These are phyloP conservation scores for Diaporthe sp. DNA, from an alignment of 2,329 filamentous ascomycete species.

Conservation along the genomic window DNA sequence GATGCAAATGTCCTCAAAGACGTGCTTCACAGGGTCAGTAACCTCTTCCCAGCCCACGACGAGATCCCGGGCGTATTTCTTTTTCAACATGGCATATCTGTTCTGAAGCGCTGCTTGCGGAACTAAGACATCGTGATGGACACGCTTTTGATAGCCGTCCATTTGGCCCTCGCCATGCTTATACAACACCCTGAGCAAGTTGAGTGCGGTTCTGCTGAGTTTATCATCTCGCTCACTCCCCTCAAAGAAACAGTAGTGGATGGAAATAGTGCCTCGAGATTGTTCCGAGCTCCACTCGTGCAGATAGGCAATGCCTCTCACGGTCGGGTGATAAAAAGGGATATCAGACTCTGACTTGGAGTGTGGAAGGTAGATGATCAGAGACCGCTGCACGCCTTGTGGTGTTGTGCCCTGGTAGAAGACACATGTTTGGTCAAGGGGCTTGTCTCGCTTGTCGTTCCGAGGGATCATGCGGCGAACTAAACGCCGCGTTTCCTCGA, in stretches of 20 bases:
- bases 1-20: conserved; percentile 94
- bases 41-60: conserved; percentile 85
- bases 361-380: conserved; percentile 87
- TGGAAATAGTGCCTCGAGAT: conserved; percentile 64
- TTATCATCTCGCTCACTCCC: conserved; percentile 54
- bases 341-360: conserved; percentile 70
- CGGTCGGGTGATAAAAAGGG: conserved; percentile 89
- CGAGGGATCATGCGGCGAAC: conserved; percentile 85
- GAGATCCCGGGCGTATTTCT: conserved; percentile 78
- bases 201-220: conserved; percentile 75
- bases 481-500: conserved; percentile 71
- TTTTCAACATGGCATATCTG: conserved; percentile 84
- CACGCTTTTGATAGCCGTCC: conserved; percentile 81
- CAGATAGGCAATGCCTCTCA: conserved; percentile 80
- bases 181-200: conserved; percentile 75
- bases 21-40: conserved; percentile 90
- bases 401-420: conserved; percentile 64
- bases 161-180: conserved; percentile 79
- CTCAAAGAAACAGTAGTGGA: conserved; percentile 71
- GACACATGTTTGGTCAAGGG: conserved; percentile 86
- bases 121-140: conserved; percentile 85
- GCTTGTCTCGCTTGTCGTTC: conserved; percentile 80
- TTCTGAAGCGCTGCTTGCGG: conserved; percentile 83
- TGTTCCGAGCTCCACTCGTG: conserved; percentile 71
- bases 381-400: conserved; percentile 52